phyloP scores from a whole-genome alignment of 2,329 filamentous ascomycete genomes.

The Trichoderma semiorbis region DNA sequence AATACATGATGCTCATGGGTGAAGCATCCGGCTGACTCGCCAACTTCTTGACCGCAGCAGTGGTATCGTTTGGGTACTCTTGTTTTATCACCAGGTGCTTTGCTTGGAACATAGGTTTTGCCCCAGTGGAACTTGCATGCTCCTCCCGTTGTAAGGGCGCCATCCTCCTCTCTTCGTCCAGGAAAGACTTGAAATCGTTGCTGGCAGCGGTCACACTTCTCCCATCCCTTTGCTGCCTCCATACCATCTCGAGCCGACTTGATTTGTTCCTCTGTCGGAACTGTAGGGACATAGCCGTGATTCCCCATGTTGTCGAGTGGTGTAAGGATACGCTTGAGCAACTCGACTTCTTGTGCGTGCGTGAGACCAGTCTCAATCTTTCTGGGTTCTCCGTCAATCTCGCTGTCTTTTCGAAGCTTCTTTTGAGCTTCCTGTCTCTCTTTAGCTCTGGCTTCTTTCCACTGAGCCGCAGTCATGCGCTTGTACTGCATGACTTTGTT shows the following conservation, averaged over 20 bases:
- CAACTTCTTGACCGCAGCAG: conserved; percentile 75
- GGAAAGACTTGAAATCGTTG: conserved; percentile 90
- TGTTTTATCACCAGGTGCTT: conserved; percentile 54
- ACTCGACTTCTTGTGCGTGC: conserved; percentile 61
- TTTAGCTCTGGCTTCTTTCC: conserved; percentile 59
- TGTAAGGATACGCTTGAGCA: conserved; percentile 62
- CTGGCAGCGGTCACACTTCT: conserved; percentile 83
- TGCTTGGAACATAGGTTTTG: conserved; percentile 58
- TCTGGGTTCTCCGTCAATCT: conserved; percentile 38
- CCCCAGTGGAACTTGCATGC: conserved; percentile 79
- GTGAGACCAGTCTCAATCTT: conserved; percentile 68
- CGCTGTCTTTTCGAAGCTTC: conserved; percentile 31
- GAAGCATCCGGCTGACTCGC: conserved; percentile 72
- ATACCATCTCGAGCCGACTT: conserved; percentile 62
- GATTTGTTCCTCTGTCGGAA: conserved; percentile 66
- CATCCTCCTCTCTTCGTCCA: conserved; percentile 73
- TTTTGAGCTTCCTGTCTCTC: conserved; percentile 36
- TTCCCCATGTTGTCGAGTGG: conserved; percentile 60
- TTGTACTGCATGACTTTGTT: conserved; percentile 73
- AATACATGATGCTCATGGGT: conserved; percentile 75
- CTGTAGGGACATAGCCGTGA: conserved; percentile 70
- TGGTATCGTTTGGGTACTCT: conserved; percentile 61
- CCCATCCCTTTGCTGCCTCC: conserved; percentile 68
- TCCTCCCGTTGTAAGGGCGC: conserved; percentile 71
- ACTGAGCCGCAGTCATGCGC: conserved; percentile 69